These are phyloP conservation scores for Nitzschia putrida DNA, from an alignment of 108 stramenopile genomes.

Conservation along the genomic window DNA sequence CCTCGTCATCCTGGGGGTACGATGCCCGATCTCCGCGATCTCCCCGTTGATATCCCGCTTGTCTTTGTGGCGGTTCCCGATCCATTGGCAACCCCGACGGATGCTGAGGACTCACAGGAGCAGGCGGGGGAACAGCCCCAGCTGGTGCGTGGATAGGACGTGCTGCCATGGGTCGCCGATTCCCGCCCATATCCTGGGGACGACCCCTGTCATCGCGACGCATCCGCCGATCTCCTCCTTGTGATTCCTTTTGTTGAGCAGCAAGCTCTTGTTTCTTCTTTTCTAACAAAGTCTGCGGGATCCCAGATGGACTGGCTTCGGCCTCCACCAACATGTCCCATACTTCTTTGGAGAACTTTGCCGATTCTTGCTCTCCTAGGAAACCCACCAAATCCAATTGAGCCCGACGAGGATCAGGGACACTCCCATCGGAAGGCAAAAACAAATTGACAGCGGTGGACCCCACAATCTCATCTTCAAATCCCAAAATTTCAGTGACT, in stretches of 20 bases:
- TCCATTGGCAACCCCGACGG: slow-evolving; percentile 19
- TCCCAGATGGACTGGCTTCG: slow-evolving; percentile 55
- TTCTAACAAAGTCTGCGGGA: slow-evolving; percentile 74
- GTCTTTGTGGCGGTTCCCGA: background rate
- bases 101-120: slow-evolving; percentile 26
- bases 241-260: slow-evolving; percentile 19
- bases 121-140: background rate
- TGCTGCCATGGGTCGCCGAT: slow-evolving; percentile 58
- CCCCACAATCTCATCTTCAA: slow-evolving; percentile 88
- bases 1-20: slow-evolving; percentile 1
- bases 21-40: slow-evolving; percentile 11
- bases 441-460: slow-evolving; percentile 81
- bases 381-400: slow-evolving; percentile 84
- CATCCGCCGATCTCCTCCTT: background rate
- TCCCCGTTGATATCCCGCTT: slow-evolving; percentile 11
- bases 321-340: slow-evolving; percentile 86
- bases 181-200: slow-evolving; percentile 36
- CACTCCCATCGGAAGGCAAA: slow-evolving; percentile 44
- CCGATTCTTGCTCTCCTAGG: slow-evolving; percentile 74
- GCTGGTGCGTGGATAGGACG: slow-evolving; percentile 16
- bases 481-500: slow-evolving; percentile 67
- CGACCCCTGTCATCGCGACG: background rate
- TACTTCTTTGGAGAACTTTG: slow-evolving; percentile 66
- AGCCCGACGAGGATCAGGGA: slow-evolving; percentile 71
- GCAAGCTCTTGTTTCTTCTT: slow-evolving; percentile 82